Evolutionary conservation across 177 flowering plant species (phyloP).

Genomic region (Vitis hybrid): DNA sequence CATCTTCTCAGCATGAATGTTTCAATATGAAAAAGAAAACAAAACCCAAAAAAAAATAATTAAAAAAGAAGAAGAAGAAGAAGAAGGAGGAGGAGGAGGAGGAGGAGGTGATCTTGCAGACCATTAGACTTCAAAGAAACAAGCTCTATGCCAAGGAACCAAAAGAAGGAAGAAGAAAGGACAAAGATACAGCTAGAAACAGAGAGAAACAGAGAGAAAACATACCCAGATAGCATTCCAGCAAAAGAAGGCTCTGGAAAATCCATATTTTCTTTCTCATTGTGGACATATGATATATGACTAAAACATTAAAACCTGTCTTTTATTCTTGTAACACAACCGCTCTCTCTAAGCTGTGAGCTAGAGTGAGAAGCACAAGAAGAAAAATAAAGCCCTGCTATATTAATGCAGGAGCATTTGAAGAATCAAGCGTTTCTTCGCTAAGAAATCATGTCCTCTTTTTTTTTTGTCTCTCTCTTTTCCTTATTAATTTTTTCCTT

Average conservation of each 20-base stretch:
- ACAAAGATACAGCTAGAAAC: not conserved
- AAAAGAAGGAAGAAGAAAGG: not conserved
- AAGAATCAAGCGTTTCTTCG: constrained; percentile 21
- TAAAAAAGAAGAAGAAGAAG: not conserved
- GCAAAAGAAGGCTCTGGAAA: constrained; percentile 25
- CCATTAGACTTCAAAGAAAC: not conserved
- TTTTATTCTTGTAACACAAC: not conserved
- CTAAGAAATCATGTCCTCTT: constrained; percentile 10
- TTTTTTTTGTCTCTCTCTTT: not conserved
- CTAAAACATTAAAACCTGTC: not conserved
- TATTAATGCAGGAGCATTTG: constrained; percentile 3
- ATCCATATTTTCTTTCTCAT: constrained; percentile 26
- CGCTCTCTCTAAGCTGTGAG: not conserved
- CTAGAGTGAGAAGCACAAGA: not conserved
- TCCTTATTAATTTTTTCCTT: no score
- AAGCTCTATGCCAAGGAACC: not conserved
- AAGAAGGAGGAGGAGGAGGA: not conserved
- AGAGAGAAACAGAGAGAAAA: not conserved
- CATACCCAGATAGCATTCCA: constrained; percentile 38
- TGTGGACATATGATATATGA: not conserved
- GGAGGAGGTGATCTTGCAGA: not conserved
- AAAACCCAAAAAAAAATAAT: not conserved
- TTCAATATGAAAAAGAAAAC: no score
- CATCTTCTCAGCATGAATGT: not conserved
- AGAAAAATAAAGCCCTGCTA: not conserved